Conservation (phyloP, 176 grass and related monocot species). For the Metroxylon sagu region DNA sequence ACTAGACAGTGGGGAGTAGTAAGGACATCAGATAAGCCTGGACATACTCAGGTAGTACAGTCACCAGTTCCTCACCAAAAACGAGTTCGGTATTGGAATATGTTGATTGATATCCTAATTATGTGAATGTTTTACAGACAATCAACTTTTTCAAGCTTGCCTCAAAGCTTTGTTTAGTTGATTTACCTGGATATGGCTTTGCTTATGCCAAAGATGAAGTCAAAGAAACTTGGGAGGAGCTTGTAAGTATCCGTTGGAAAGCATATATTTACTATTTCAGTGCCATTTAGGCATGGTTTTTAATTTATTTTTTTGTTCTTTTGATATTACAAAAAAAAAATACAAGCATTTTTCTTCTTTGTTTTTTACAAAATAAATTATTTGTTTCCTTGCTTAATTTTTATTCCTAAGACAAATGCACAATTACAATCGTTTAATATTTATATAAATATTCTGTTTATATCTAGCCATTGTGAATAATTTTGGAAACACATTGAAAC, state of each 20-base stretch:
- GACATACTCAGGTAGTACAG: slow-evolving; percentile 80
- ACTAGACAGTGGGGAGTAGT: slow-evolving; percentile 97
- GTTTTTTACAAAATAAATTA: too few species aligned
- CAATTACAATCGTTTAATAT: too few species aligned
- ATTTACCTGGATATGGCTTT: slow-evolving; percentile 98
- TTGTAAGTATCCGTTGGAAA: slow-evolving; percentile 53
- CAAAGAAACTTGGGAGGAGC: slow-evolving; percentile 90
- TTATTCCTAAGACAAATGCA: too few species aligned
- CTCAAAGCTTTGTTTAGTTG: slow-evolving; percentile 77
- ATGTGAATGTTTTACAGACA: slow-evolving; percentile 31
- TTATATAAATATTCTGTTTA: too few species aligned
- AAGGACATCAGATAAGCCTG: slow-evolving; percentile 91
- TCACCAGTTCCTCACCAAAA: background rate
- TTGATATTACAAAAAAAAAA: too few species aligned
- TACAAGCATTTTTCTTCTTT: too few species aligned
- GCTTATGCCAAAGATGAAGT: slow-evolving; percentile 99
- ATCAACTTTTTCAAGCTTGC: slow-evolving; percentile 89
- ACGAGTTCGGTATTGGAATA: background rate
- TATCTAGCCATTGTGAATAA: too few species aligned
- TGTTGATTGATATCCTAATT: slow-evolving; percentile 1
- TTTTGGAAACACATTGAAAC: too few species aligned
- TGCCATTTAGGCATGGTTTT: too few species aligned
- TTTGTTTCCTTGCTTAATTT: too few species aligned
- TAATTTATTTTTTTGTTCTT: too few species aligned
- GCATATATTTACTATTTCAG: background rate